Evolutionary conservation across 164 flowering plant species (phyloP).

Genomic region (Taxillus chinensis): DNA sequence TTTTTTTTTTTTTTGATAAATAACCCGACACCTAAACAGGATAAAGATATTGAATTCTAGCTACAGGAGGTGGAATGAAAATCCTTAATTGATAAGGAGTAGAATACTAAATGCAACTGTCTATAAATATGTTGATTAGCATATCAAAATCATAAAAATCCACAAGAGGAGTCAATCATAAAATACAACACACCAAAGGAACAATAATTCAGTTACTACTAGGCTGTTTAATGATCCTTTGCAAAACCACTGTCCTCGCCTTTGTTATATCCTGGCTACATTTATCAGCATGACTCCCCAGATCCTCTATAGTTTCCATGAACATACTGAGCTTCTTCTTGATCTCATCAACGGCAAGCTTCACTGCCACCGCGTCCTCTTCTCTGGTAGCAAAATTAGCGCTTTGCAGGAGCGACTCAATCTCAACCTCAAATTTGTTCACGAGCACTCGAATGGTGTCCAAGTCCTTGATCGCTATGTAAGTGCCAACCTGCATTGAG

Average conservation of each 20-base stretch:
- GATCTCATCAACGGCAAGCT: conserved; percentile 65
- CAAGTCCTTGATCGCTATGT: conserved; percentile 55
- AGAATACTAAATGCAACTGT: no score
- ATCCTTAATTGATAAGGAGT: no score
- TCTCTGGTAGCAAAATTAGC: conserved; percentile 47
- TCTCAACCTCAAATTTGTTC: conserved; percentile 37
- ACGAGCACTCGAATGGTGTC: conserved; percentile 60
- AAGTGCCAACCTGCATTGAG: conserved; percentile 51
- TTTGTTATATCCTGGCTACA: conserved; percentile 47
- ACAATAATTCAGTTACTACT: conserved; percentile 6
- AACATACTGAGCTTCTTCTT: conserved; percentile 48
- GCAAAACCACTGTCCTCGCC: conserved; percentile 67
- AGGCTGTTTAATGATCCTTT: conserved; percentile 57
- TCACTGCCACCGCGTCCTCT: conserved; percentile 48
- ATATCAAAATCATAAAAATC: neutral
- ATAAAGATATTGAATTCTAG: no score
- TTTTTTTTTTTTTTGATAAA: no score
- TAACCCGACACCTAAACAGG: no score
- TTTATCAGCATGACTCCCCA: conserved; percentile 48
- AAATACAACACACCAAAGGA: neutral
- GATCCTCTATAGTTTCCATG: conserved; percentile 47
- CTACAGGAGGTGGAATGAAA: no score
- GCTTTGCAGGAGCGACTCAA: conserved; percentile 41
- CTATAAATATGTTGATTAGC: neutral
- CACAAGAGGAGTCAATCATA: neutral